A percentile compares a stretch with the other conserved stretches of the same genome.
Conservation (phyloP, 1,284 basidiomycete genomes). For the Rhodotorula sp. region DNA sequence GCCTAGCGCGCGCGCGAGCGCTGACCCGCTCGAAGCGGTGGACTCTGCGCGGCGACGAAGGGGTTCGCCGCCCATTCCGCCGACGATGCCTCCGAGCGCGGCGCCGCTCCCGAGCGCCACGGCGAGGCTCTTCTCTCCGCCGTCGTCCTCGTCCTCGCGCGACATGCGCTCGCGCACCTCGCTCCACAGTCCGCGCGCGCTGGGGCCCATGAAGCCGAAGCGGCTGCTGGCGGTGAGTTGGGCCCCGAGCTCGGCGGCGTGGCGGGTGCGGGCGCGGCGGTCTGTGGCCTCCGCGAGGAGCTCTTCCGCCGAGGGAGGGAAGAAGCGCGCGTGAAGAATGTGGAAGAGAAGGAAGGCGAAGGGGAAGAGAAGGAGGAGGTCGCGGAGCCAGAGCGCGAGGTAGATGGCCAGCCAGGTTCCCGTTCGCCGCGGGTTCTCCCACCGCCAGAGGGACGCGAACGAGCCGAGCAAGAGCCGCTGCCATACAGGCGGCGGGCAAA, state of each 20-base stretch:
- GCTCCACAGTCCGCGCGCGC: slow-evolving; percentile 12
- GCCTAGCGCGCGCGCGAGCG: background rate
- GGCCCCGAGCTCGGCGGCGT: slow-evolving; percentile 28
- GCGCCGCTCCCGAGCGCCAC: background rate
- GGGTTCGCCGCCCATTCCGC: background rate
- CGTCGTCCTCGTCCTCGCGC: background rate
- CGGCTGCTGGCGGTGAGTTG: slow-evolving; percentile 15
- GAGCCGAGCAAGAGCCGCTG: slow-evolving; percentile 17
- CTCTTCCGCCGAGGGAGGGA: slow-evolving; percentile 22
- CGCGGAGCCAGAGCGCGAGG: slow-evolving; percentile 13
- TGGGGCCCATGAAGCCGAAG: slow-evolving; percentile 16
- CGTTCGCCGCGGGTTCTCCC: slow-evolving; percentile 17
- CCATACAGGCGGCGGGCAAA: slow-evolving; percentile 17
- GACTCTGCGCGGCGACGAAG: background rate
- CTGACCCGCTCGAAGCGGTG: too few relatives aligned
- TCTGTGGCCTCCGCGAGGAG: slow-evolving; percentile 9
- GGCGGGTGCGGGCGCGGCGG: background rate
- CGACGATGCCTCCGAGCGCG: slow-evolving; percentile 9
- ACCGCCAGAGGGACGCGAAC: slow-evolving; percentile 23
- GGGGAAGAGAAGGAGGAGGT: slow-evolving; percentile 25
- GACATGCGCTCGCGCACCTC: slow-evolving; percentile 12
- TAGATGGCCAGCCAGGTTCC: background rate
- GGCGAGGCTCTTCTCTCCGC: slow-evolving; percentile 3
- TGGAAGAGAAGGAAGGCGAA: slow-evolving; percentile 12
- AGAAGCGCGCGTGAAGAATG: slow-evolving; percentile 19